Base-by-base conservation (phyloP, 164 flowering plant species). In the Sedum album region DNA sequence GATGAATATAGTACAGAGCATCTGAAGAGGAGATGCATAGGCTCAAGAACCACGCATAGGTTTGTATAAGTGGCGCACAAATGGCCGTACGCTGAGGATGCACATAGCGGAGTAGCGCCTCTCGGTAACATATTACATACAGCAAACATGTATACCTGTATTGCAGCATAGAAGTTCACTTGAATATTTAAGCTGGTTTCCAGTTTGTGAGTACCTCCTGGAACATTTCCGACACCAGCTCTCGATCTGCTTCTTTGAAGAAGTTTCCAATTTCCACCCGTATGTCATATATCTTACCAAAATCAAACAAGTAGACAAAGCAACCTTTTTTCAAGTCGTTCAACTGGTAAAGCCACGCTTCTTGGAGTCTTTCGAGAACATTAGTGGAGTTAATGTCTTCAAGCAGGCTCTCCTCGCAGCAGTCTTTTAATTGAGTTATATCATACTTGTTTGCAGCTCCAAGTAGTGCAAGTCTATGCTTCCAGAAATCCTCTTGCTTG, bases 391-490 rank as follows among this genome's bases (percentile, higher is more conserved):
- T 86, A 31, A 93, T 86, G 71, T 93, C 96, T 74, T 93, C 94
- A 71, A 93, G 31, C 14, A 93, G 85, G 76, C 97, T 93, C 28
- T 90, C 91, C 73, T 90, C 96, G 23, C 98, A 93, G 2, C 86
- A 73, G 41, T 85, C 87, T 78, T 89, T 89, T 15, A 93, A 84
- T 71, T 81, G 85, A n/a, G 75, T 48, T 2, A 93, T 86, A 70
- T 80, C 89, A 49, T 93, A 93, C 72, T 93, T 93, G 81, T 90
- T 83, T 61, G 98, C 96, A 0, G 98, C 97, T 1, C 88, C 91
- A 25, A 93, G 83, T 51, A 93, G 72, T 11, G 85, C 77, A 31
- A 90, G 67, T 46, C 98, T 79, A 71, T 90, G 97, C 76, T 83
- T 83, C 96, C 95, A 89, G 74, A 93, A 93, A 41, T 86, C 90